Base-by-base conservation (phyloP, 2,329 filamentous ascomycete genomes). In the Paraconiothyrium brasiliense region DNA sequence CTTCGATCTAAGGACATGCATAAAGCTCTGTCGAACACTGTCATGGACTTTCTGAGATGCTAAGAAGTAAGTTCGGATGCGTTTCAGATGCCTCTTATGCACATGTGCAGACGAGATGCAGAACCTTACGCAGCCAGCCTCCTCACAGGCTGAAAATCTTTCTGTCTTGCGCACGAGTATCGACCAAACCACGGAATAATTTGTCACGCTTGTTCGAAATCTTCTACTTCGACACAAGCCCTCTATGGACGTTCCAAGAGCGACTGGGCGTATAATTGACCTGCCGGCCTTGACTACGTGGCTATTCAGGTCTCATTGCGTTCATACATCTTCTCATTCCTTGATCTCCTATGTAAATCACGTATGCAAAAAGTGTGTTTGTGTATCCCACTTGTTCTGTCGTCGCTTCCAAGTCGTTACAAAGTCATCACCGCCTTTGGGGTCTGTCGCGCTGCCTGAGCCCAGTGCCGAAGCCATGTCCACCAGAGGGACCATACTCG, bases 401-500 rank as follows among this genome's bases (percentile, higher is more conserved):
- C 60, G 62, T 16, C 48, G 54, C 47, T 59, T 67, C 65, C 63
- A 66, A 44, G 51, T 49, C 2, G 35, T 16, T 1, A 66, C 54
- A n/a, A 67, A 65, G 35, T 41, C 47, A 14, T n/a, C 20, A 13
- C 16, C 43, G 9, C 30, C 8, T 37, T 56, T 39, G 8, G 9
- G 1, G 11, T 37, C 16, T 27, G 11, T 20, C 13, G 41, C 8
- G 11, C 6, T 22, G 10, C 7, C 54, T 16, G n/a, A 20, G 20
- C 27, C 49, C 11, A 44, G 13, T 2, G 20, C 50, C 16, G 34
- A 32, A 44, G 67, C 71, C 24, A 78, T 4, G 39, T 77, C 70
- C 14, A 80, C 67, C 34, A 84, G 61, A 14, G 83, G 83, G 34
- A 84, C 82, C 81, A 84, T 83, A 63, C 81, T 82, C 20, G 82